Base-by-base conservation (phyloP, 202 grass and related monocot species). In the Eragrostis tef region DNA sequence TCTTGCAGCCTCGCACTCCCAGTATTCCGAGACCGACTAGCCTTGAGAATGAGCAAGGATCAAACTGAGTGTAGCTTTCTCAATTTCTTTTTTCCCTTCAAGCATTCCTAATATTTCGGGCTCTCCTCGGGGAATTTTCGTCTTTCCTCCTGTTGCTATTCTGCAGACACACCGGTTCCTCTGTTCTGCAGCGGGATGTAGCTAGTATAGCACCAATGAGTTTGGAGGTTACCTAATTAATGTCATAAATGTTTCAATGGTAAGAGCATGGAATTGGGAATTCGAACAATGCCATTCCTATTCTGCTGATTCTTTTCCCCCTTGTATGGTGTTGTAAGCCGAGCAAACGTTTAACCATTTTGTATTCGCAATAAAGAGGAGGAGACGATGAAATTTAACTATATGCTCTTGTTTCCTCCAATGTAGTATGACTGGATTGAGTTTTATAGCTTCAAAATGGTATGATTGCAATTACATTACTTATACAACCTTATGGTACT, bases 1-100 rank as follows among this genome's bases (percentile, higher is more conserved):
- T 17, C 93, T 96, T 34, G 83, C 88, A 27, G 90, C 93, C 6
- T 90, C 90, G 6, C 88, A 96, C 77, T 96, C 90, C 12, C 90
- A 96, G 43, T 93, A 93, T 66, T 67, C 81, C 0, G 85, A 85
- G 66, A 13, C 69, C 0, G 66, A 83, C 29, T 87, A 95, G 67
- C 48, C 60, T 52, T 82, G 70, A 71, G n/a, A 79, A 75, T 48
- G 27, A 41, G 57, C 16, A 24, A 72, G 87, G 39, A 82, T 63
- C 22, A 44, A 56, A 78, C 29, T 9, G 44, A 46, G 52, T 86
- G 79, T 79, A 83, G 79, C 52, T 65, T 65, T 89, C 47, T 46
- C 57, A 26, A 42, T 54, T 44, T 67, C 1, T n/a, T 58, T 75
- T 54, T 45, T 21, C 15, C 27, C 58, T 68, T 76, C 2, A 50